Conservation (phyloP, 2,329 filamentous ascomycete genomes). For the Botryosphaeria dothidea region DNA sequence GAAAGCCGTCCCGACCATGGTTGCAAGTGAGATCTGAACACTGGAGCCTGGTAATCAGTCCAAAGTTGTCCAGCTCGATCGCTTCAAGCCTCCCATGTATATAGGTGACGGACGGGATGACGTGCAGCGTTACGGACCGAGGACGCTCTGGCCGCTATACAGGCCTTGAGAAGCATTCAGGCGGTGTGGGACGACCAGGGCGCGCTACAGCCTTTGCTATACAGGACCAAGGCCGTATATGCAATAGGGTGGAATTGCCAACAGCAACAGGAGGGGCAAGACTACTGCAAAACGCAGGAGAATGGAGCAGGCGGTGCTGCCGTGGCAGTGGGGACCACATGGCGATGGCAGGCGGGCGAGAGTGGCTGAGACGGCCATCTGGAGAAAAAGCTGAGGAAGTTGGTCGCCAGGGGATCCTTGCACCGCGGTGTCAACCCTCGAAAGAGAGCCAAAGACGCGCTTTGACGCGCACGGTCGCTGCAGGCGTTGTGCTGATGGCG, state of each 20-base stretch:
- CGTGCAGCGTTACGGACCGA: background rate
- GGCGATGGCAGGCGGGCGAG: background rate
- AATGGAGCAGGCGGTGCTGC: background rate
- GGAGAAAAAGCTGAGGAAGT: background rate
- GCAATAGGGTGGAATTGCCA: background rate
- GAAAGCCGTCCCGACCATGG: background rate
- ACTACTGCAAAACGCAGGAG: background rate
- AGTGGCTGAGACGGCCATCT: background rate
- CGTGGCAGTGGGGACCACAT: background rate
- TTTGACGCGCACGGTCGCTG: constrained; percentile 4
- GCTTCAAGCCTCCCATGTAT: background rate
- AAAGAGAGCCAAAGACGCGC: constrained; percentile 2
- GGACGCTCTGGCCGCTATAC: background rate
- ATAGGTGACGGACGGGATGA: background rate
- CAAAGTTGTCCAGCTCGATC: background rate
- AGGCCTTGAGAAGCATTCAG: background rate
- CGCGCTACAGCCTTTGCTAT: background rate
- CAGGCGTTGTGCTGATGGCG: background rate
- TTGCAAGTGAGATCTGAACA: background rate
- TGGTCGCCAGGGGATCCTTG: background rate
- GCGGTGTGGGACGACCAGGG: background rate
- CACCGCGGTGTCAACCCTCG: background rate
- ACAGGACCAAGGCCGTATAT: background rate
- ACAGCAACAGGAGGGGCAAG: background rate
- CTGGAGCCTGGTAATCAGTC: background rate